A percentile compares a stretch with the other conserved stretches of the same genome.
Conservation (phyloP, 306 rosid genomes). For the Gastrolobium bilobum region DNA sequence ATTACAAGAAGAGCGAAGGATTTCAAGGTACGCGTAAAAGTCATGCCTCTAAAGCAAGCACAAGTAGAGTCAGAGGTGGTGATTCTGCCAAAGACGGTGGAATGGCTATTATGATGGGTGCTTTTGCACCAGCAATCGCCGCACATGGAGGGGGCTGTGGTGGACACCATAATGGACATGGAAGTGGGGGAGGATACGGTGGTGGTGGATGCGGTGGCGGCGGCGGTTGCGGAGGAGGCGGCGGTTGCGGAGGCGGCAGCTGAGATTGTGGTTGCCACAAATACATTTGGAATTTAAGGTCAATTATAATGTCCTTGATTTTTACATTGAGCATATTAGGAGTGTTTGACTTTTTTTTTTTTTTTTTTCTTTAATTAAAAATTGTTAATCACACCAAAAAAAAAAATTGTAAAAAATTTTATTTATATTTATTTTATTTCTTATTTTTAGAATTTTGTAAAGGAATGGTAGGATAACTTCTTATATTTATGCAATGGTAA, state of each 20-base stretch:
- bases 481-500: no score
- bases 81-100: conserved; percentile 7
- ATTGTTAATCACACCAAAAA: no score
- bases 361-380: no score
- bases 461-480: no score
- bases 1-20: background rate
- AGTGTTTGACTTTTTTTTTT: no score
- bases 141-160: background rate
- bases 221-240: background rate
- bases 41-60: background rate
- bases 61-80: background rate
- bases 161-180: background rate
- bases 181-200: background rate
- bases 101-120: background rate
- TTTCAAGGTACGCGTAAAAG: background rate
- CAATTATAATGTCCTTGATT: no score
- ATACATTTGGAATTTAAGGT: no score
- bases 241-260: background rate
- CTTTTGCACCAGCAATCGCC: background rate
- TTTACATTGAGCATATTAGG: no score
- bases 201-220: background rate
- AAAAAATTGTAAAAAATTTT: no score
- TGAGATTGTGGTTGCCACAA: no score
- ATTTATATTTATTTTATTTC: no score
- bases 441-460: no score